Evolutionary conservation across 495 filamentous ascomycete species (phyloP).

Genomic region (Aspergillus sclerotiicarbonarius): DNA sequence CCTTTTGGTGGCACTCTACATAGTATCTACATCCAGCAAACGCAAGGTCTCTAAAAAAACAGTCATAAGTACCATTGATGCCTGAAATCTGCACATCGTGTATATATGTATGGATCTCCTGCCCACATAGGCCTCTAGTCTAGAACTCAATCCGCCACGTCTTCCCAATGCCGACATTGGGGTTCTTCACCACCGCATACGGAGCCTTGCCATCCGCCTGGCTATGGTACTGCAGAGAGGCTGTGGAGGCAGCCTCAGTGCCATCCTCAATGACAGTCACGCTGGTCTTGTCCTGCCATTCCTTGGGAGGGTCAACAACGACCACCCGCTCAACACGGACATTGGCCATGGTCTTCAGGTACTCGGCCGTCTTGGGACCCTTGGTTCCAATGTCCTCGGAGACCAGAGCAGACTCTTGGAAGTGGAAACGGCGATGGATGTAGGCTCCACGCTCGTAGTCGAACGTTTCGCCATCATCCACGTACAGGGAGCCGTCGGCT

Average conservation of each 20-base stretch:
- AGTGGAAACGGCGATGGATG: slow-evolving; percentile 77
- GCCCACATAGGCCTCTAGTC: slow-evolving; percentile 2
- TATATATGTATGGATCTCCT: slow-evolving; percentile 13
- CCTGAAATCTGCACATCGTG: background rate
- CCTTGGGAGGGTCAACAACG: slow-evolving; percentile 70
- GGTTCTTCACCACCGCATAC: slow-evolving; percentile 79
- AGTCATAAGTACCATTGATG: background rate
- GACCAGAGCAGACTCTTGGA: slow-evolving; percentile 54
- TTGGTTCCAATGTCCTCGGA: slow-evolving; percentile 45
- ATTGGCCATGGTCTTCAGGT: slow-evolving; percentile 69
- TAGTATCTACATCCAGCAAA: slow-evolving; percentile 6
- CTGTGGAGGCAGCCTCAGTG: slow-evolving; percentile 54
- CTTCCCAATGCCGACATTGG: slow-evolving; percentile 70
- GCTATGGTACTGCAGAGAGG: slow-evolving; percentile 57
- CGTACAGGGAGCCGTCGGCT: slow-evolving; percentile 80
- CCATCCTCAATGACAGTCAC: slow-evolving; percentile 71
- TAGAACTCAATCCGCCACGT: slow-evolving; percentile 79
- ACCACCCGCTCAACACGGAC: slow-evolving; percentile 82
- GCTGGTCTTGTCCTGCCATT: slow-evolving; percentile 65
- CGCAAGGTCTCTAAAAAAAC: background rate
- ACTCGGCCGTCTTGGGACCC: slow-evolving; percentile 66
- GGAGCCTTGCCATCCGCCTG: slow-evolving; percentile 61
- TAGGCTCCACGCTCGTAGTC: slow-evolving; percentile 82
- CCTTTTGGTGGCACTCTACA: slow-evolving; percentile 9
- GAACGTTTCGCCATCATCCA: slow-evolving; percentile 92